Evolutionary conservation across 192 early-diverging fungal genomes (phyloP), one percentile per base, ranked within the genome.

Genomic region (Glomus cerebriforme): DNA sequence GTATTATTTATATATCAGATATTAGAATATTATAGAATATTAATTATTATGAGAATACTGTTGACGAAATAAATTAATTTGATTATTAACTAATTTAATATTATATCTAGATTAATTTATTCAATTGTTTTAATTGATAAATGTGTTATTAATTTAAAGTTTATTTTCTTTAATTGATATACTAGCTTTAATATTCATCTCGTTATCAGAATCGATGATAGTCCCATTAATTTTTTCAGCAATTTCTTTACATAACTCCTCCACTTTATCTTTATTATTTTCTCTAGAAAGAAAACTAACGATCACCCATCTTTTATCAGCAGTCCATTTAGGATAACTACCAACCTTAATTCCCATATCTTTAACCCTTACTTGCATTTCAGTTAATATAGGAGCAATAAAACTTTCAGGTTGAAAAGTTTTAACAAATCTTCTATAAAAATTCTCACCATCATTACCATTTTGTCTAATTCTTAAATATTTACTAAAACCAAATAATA

Each of bases 281-380:
- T 89, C 87, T 75, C 80, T 82, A 13, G 87, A 84, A 37, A 90
- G 81, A 24, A 89, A 79, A 39, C 88, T 90, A 43, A 90, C 82
- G 0, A 90, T 84, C 1, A 88, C 89, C n/a, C 84, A 58, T 37
- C 70, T 66, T 15, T 72, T 72, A 39, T 60, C 74, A 34, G 47
- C 71, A n/a, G 78, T 80, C 82, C 78, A 88, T 54, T 88, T 89
- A 63, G 89, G 89, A 78, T 90, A 90, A 22, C 82, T 83, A 29
- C 89, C 88, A 71, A 89, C 82, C 70, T 86, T 89, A 64, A 90
- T 80, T 15, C 80, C 73, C 9, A 63, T 17, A 10, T 66, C 73
- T 9, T 78, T 71, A 26, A 70, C 72, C 13, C 77, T 64, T 10
- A 59, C 67, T 64, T 90, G 88, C 10, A 83, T 22, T 59, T 79